Base-by-base conservation (phyloP, 164 flowering plant species). In the Umbilicus rupestris region DNA sequence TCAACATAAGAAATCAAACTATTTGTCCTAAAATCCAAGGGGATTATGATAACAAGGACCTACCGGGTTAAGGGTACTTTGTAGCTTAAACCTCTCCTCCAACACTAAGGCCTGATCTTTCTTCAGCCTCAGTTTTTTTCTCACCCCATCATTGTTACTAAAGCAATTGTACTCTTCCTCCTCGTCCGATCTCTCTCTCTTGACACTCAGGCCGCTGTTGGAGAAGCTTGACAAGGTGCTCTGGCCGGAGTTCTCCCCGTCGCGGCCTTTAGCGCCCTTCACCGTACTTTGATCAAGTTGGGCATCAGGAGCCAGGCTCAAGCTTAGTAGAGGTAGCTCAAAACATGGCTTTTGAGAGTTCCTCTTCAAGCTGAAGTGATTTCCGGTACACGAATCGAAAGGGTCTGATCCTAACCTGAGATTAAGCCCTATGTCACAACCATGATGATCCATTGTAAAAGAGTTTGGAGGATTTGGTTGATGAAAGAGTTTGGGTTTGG, bases 61-160 rank as follows among this genome's bases (percentile, higher is more conserved):
- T 84, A 89, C 98, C 62, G 96, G 96, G 70, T 89, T 92, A 49
- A 92, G 96, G 76, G 94, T 92, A 71, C 84, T 85, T 67, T 87
- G 94, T 33, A 76, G 85, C 62, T 86, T 92, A 82, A 92, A 92
- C 77, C 89, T 89, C 37, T 92, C 92, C 72, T 92, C 98, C 12
- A 92, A 67, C 57, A 92, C 84, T 30, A 90, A 87, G 55, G 98
- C 89, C 68, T 92, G 96, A 24, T 85, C 88, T 64, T 92, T 92
- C 50, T 85, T 92, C 63, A 92, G 90, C 71, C 96, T 72, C 47
- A 92, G 96, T 65, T 89, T 92, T 80, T 89, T 92, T 72, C 92
- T 83, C 0, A 80, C 81, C 70, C 77, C 79, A 66, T 69, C 57
- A 9, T 79, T 50, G 57, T 50, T 80, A 67, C 68, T 52, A 7